A percentile compares a stretch with the other conserved stretches of the same genome.
Conservation (phyloP, 805 yeast genomes). For the Danielia reshetovae region DNA sequence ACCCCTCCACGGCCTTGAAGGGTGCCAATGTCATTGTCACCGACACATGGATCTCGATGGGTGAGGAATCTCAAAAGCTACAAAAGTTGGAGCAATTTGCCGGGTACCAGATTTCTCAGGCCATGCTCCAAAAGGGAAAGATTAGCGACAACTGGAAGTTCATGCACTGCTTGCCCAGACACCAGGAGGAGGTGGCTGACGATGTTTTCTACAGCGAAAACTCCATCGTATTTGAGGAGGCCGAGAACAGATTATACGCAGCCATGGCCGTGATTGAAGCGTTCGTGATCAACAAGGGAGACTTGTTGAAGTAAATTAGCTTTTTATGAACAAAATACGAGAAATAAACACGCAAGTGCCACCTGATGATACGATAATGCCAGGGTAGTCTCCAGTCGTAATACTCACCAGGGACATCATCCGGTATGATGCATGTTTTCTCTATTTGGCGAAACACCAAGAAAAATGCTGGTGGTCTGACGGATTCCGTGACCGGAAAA, state of each 20-base stretch:
- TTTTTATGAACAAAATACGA: too few relatives aligned
- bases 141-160: constrained; percentile 73
- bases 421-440: too few relatives aligned
- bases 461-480: too few relatives aligned
- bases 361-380: too few relatives aligned
- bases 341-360: too few relatives aligned
- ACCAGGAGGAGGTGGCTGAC: constrained; percentile 89
- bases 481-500: too few relatives aligned
- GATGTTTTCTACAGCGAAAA: constrained; percentile 79
- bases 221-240: constrained; percentile 90
- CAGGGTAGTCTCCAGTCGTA: too few relatives aligned
- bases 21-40: constrained; percentile 84
- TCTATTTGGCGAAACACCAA: too few relatives aligned
- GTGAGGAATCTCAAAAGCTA: constrained; percentile 79
- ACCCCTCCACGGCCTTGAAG: constrained; percentile 69
- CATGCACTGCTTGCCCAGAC: constrained; percentile 98
- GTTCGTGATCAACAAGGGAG: constrained; percentile 61
- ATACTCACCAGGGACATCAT: too few relatives aligned
- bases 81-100: constrained; percentile 73
- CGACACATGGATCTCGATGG: constrained; percentile 98
- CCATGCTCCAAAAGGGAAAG: constrained; percentile 55
- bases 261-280: constrained; percentile 93
- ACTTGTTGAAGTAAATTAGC: constrained; percentile 11
- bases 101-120: constrained; percentile 79
- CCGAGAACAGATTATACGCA: constrained; percentile 93